Evolutionary conservation across 2,329 filamentous ascomycete species (phyloP), one percentile per base, ranked within the genome.

Genomic region (Raffaelea ambrosiae): DNA sequence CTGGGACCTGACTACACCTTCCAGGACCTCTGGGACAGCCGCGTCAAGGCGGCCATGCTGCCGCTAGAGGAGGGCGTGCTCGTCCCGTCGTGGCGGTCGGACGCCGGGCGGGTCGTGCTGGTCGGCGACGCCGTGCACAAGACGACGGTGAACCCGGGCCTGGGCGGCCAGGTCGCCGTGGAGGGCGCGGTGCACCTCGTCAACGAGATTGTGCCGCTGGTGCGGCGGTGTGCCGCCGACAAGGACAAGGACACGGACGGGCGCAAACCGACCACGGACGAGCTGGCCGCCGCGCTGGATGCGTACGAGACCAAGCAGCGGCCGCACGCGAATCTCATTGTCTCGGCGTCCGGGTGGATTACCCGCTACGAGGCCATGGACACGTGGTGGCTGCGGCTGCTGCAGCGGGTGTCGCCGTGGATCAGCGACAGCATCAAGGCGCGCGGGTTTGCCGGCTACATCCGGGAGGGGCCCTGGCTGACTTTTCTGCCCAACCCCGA

Each of bases 21-120:
- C 19, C 38, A 43, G 5, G 54, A 56, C 44, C 48, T 58, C 5
- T 58, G 54, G 53, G 29, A 49, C 46, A 14, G 39, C 18, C 29
- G 26, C 42, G 29, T 16, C n/a, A 33, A 43, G 18, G 26, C 26
- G 5, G 29, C 29, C 26, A 33, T 43, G 26, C 14, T 43, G 33
- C 18, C 33, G 13, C 40, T 41, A 4, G 40, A 41, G 21, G 40
- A 41, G 13, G 40, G 40, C 13, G 40, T 41, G 5, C 11, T 41
- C 4, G 18, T 7, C 2, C 5, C 40, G 9, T 16, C 8, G 19
- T 41, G 40, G 40, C 20, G 26, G 14, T 41, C 40, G 21, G 40
- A 22, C 3, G n/a, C n/a, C n/a, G 40, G 40, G 13, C 20, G 40
- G 9, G 40, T 41, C 11, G 21, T 26, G 13, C 21, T 41, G 19